Conservation (phyloP, 2,329 filamentous ascomycete species). For the Fusarium illudens region DNA sequence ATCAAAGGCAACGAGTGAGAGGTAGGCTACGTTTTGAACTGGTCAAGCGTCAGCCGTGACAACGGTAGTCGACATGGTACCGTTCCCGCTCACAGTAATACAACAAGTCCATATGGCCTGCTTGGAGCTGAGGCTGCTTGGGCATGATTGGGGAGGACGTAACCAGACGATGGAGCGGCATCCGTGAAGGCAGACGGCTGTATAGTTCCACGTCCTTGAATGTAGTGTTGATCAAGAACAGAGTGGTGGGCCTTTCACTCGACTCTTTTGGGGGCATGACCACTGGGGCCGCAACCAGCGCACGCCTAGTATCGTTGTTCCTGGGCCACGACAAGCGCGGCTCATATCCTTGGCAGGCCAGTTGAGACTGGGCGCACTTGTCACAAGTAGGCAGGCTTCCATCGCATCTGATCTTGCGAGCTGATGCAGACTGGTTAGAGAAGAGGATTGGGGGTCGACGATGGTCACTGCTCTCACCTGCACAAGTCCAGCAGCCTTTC, state of each 20-base stretch:
- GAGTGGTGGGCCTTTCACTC: neutral
- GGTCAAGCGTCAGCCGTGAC: neutral
- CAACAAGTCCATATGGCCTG: slow-evolving; percentile 11
- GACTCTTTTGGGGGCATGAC: rapidly evolving
- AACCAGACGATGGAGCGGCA: rapidly evolving
- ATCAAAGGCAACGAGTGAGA: slow-evolving; percentile 21
- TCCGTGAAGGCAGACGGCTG: neutral
- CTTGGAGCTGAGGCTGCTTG: neutral
- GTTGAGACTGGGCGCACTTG: slow-evolving; percentile 8
- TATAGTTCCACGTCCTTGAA: slow-evolving; percentile 16
- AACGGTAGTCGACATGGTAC: neutral
- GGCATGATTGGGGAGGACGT: neutral
- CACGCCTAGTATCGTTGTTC: slow-evolving; percentile 16
- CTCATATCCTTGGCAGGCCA: slow-evolving; percentile 24
- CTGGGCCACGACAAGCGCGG: slow-evolving; percentile 33
- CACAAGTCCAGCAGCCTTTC: slow-evolving; percentile 33
- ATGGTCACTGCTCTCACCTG: slow-evolving; percentile 14
- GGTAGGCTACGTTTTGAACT: slow-evolving; percentile 24
- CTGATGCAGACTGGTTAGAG: slow-evolving; percentile 12
- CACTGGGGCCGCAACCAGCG: neutral
- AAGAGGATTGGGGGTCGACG: neutral
- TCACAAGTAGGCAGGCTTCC: slow-evolving; percentile 12
- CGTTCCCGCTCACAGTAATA: slow-evolving; percentile 19
- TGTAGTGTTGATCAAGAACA: slow-evolving; percentile 29
- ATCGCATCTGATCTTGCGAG: slow-evolving; percentile 36